A percentile compares a stretch with the other conserved stretches of the same genome.
These are phyloP conservation scores for Chaetomium fimeti DNA, from an alignment of 495 filamentous ascomycete species.

Conservation along the genomic window DNA sequence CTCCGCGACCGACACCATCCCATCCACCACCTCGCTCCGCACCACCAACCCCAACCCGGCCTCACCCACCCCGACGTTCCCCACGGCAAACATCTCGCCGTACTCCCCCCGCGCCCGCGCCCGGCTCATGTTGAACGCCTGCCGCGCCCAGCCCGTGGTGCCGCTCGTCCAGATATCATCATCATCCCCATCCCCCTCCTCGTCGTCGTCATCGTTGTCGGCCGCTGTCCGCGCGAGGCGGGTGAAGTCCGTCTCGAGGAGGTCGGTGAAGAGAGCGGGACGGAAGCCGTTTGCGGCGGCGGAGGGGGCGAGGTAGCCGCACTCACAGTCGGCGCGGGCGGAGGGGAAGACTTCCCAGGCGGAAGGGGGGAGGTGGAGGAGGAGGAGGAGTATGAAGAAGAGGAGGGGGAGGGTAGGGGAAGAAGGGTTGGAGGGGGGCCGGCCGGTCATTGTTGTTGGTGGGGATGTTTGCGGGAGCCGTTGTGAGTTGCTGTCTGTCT, in stretches of 20 bases:
- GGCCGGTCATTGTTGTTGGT: not conserved
- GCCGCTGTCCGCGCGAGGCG: conserved; percentile 34
- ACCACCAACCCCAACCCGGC: conserved; percentile 61
- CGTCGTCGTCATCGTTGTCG: not conserved
- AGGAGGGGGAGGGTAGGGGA: conserved; percentile 4
- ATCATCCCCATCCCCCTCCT: not conserved
- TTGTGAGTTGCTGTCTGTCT: too few species aligned
- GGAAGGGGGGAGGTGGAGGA: conserved; percentile 22
- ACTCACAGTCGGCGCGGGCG: conserved; percentile 60
- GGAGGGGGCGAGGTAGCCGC: conserved; percentile 58
- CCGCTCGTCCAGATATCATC: conserved; percentile 38
- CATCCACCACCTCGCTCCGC: conserved; percentile 44
- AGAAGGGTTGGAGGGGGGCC: not conserved
- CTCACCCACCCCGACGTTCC: conserved; percentile 44
- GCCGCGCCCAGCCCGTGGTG: conserved; percentile 60
- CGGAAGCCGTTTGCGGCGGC: conserved; percentile 38
- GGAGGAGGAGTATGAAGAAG: conserved; percentile 12
- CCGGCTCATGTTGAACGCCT: conserved; percentile 61
- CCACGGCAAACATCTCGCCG: conserved; percentile 57
- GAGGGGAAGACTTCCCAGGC: too few species aligned
- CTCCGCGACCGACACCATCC: conserved; percentile 60
- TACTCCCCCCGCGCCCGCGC: conserved; percentile 57
- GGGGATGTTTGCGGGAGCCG: not conserved
- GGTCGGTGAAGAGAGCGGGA: conserved; percentile 58
- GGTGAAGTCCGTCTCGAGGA: conserved; percentile 68